Base-by-base conservation (phyloP, 2,329 filamentous ascomycete species). In the Fusarium sp. region DNA sequence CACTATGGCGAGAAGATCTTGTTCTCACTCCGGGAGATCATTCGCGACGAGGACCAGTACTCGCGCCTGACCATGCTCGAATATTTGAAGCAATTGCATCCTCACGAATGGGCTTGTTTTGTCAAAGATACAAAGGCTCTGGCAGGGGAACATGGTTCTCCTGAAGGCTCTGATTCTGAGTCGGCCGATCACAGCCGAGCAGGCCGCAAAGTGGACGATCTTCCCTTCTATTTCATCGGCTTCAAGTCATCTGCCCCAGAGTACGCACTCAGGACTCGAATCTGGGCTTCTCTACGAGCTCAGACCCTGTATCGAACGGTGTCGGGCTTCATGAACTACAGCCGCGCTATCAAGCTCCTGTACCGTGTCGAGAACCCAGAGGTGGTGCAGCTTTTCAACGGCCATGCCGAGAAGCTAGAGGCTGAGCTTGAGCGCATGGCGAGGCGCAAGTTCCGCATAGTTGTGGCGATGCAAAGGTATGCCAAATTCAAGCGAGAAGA, bases 241-340 rank as follows among this genome's bases (percentile, higher is more conserved):
- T 50, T 50, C 30, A 50, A 50, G 34, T 50, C 46, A 11, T 50
- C 46, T n/a, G 46, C 46, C 13, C 46, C 46, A 36, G 46, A 50
- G 36, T 36, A 50, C 30, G 46, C 46, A 2, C 46, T 50, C 7
- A 50, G 46, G 23, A 50, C 46, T 8, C 46, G 46, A 2, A 50
- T 50, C 16, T 36, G 46, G 46, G 46, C 46, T 8, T 50, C 46
- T 4, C 46, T 50, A 9, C 30, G 46, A 16, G 31, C 46, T 50
- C 46, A 50, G 34, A 50, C 46, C 2, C 30, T 50, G 7, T 50
- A 50, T 9, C 46, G 46, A 50, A 50, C 46, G 30, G 30, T 50
- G 3, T 50, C 46, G 23, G 46, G 46, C 7, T 50, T 50, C 31
- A 50, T 50, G 46, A 50, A 50, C 16, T 50, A 50, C 12, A 8